phyloP scores from a whole-genome alignment of 306 rosid genomes.

The Dryas drummondii region DNA sequence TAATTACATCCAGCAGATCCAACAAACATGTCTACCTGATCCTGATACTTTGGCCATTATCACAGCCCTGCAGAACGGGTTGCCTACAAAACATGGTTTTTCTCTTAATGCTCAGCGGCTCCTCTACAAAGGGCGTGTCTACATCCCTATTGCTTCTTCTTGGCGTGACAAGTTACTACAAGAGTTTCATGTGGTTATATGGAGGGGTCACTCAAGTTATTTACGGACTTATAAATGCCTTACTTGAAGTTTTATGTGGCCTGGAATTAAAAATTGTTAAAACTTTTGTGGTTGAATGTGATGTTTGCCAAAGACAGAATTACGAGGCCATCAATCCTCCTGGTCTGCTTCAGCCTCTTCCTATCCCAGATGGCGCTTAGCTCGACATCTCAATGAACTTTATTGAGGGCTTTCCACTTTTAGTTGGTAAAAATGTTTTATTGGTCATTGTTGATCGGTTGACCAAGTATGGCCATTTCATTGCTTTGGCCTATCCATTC shows the following conservation, averaged over 20 bases:
- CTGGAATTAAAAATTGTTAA: fast-evolving
- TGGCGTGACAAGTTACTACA: fast-evolving
- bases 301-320: neutral
- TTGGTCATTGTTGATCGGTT: no score
- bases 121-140: neutral
- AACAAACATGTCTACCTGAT: fast-evolving
- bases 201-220: fast-evolving
- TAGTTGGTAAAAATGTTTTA: no score
- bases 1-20: fast-evolving
- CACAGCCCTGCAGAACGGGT: fast-evolving
- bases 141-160: fast-evolving
- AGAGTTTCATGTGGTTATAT: neutral
- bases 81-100: neutral
- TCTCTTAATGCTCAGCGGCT: neutral
- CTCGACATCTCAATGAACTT: no score
- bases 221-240: neutral
- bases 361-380: no score
- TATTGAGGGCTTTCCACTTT: no score
- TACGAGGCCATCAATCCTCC: no score
- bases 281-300: neutral
- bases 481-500: no score
- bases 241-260: fast-evolving
- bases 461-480: no score
- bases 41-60: neutral
- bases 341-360: no score